A percentile compares a stretch with the other conserved stretches of the same genome.
Evolutionary conservation across 192 early-diverging fungal genomes (phyloP).

Genomic region (Helicostylum pulchrum): DNA sequence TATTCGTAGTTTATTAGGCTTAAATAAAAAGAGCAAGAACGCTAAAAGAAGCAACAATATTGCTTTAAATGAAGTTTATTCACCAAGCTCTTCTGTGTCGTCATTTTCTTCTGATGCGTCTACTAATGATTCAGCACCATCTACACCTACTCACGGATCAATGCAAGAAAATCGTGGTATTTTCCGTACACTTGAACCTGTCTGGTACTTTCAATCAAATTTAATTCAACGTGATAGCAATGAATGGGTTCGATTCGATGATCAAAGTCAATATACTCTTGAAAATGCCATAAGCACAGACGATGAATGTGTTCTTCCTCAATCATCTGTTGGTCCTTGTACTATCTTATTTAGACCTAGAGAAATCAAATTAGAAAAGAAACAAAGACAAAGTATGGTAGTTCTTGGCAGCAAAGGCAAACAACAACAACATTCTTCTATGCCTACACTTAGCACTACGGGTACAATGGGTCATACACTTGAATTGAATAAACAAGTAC

Average conservation of each 20-base stretch:
- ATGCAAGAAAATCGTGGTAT: conserved; percentile 17
- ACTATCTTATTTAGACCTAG: conserved; percentile 7
- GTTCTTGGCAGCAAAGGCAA: no score
- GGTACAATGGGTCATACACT: neutral
- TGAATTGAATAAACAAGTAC: conserved; percentile 19
- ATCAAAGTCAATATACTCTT: conserved; percentile 1
- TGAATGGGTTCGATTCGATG: conserved; percentile 21
- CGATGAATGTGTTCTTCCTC: neutral
- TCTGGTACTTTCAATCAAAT: conserved; percentile 15
- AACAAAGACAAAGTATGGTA: no score
- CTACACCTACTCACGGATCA: conserved; percentile 6
- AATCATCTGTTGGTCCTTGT: conserved; percentile 8
- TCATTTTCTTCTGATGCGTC: conserved; percentile 13
- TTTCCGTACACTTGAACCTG: conserved; percentile 22
- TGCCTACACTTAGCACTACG: neutral
- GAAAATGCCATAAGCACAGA: conserved; percentile 9
- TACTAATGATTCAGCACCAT: conserved; percentile 7
- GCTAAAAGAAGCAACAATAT: neutral
- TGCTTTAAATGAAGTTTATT: conserved; percentile 5
- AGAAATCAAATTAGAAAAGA: no score
- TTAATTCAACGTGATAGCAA: neutral
- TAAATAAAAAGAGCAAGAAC: neutral
- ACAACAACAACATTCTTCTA: neutral
- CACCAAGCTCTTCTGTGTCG: conserved; percentile 15
- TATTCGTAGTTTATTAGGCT: neutral